Evolutionary conservation across 2,329 filamentous ascomycete genomes (phyloP), one percentile per base, ranked within the genome.

Genomic region (Aspergillus sp.): DNA sequence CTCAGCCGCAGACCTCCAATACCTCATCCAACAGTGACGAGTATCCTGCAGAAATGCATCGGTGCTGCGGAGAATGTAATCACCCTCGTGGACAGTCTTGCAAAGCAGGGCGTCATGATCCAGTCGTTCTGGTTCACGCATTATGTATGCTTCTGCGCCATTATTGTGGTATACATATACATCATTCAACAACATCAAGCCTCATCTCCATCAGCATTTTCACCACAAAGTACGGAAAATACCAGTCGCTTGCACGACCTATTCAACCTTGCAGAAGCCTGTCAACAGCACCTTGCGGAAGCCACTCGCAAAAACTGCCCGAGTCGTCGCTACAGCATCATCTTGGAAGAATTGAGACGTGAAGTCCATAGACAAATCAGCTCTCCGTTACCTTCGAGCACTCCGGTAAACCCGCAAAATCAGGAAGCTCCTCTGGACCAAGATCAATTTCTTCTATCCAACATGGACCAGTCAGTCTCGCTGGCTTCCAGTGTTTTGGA

Each of bases 231-330:
- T 41, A 53, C 53, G 3, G 50, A 54, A 17, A 55, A 61, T n/a
- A 47, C 46, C 4, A 51, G 50, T 30, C 55, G 59, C 22, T 41
- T 63, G 19, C 55, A 58, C 4, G 59, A 63, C 10, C 59, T 75
- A 2, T 67, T 75, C 27, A 54, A 63, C 12, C 65, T 73, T 7
- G 73, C 72, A 2, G 72, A 75, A 46, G 59, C 62, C n/a, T 74
- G 72, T 48, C 63, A 75, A 41, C 61, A 64, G 9, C 71, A 76
- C 50, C 64, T 76, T 12, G 72, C 71, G 2, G 65, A 70, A 46
- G 74, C 73, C 2, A 75, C 73, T 3, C 67, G 69, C 2, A 68
- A 64, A 10, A 75, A 75, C 27, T 74, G 72, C 2, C 73, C 73
- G 0, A 74, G 71, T 43, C 67, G 71, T 5, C 65, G 72, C 35